Percentiles rank a stretch among this genome's conserved stretches.
Conservation (phyloP, 352 stramenopile species). For the Phytopythium vexans region DNA sequence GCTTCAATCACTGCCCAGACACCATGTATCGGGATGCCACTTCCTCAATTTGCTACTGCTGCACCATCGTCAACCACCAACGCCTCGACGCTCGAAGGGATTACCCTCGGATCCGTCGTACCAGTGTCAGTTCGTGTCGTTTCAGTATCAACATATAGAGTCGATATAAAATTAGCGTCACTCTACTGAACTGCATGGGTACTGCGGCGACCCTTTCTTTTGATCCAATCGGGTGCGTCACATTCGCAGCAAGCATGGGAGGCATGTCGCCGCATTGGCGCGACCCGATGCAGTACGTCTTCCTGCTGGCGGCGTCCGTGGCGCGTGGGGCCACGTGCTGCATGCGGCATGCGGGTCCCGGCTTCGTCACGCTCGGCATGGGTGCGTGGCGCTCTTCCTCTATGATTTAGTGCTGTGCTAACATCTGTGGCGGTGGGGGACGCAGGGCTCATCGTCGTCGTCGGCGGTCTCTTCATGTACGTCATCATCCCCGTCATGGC, state of each 20-base stretch:
- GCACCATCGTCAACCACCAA: no score
- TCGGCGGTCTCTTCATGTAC: conserved; percentile 44
- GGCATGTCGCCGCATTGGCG: conserved; percentile 33
- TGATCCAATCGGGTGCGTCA: background rate
- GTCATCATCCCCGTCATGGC: conserved; percentile 50
- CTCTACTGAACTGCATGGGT: no score
- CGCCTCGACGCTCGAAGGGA: no score
- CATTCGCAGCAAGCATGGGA: background rate
- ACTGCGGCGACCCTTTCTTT: background rate
- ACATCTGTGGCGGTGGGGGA: background rate
- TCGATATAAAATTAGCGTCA: no score
- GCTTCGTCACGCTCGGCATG: conserved; percentile 45
- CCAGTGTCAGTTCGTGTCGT: no score
- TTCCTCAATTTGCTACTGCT: no score
- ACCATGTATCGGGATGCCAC: no score
- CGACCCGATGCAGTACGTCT: conserved; percentile 48
- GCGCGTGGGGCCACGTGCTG: conserved; percentile 34
- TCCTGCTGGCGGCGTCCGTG: conserved; percentile 28
- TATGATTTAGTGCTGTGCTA: background rate
- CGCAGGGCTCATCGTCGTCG: conserved; percentile 37
- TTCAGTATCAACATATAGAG: no score
- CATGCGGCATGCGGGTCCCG: conserved; percentile 38
- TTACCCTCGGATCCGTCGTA: no score
- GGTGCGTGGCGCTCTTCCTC: conserved; percentile 12
- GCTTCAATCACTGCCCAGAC: no score